A percentile compares a stretch with the other conserved stretches of the same genome.
Evolutionary conservation across 2,329 filamentous ascomycete genomes (phyloP).

Genomic region (Xylariales sp.): DNA sequence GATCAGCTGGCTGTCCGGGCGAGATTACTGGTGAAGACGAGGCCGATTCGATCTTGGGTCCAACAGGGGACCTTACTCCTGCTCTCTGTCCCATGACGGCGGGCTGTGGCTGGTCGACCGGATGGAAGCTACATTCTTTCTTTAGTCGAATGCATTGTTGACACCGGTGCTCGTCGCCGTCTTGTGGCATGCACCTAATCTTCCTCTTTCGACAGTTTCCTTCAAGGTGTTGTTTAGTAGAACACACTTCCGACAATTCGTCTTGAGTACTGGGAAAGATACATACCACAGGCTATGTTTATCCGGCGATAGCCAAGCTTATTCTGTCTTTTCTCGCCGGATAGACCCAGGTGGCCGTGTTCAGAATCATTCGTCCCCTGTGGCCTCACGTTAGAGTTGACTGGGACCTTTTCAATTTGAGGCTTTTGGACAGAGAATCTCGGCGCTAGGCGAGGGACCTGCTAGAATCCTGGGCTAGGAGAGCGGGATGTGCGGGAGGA

Average conservation of each 20-base stretch:
- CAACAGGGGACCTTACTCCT: slow-evolving; percentile 32
- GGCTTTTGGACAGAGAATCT: slow-evolving; percentile 31
- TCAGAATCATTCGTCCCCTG: slow-evolving; percentile 33
- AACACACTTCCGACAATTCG: background rate
- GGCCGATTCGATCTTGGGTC: slow-evolving; percentile 37
- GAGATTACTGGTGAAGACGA: slow-evolving; percentile 45
- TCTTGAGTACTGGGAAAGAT: slow-evolving; percentile 13
- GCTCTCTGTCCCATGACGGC: slow-evolving; percentile 40
- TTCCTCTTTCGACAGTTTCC: slow-evolving; percentile 90
- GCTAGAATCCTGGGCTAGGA: slow-evolving; percentile 25
- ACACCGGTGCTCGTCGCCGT: slow-evolving; percentile 72
- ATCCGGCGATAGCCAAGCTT: slow-evolving; percentile 95
- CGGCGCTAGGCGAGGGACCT: slow-evolving; percentile 31
- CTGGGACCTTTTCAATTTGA: slow-evolving; percentile 43
- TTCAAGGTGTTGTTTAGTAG: slow-evolving; percentile 32
- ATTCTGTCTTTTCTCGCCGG: slow-evolving; percentile 64
- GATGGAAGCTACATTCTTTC: slow-evolving; percentile 89
- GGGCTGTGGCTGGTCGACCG: slow-evolving; percentile 69
- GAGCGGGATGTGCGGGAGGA: slow-evolving; percentile 17
- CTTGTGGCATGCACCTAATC: slow-evolving; percentile 80
- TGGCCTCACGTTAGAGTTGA: slow-evolving; percentile 43
- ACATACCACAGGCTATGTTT: slow-evolving; percentile 92
- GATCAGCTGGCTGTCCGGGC: slow-evolving; percentile 36
- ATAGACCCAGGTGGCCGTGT: slow-evolving; percentile 27
- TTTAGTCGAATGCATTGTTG: slow-evolving; percentile 90